Evolutionary conservation across 176 grass and related monocot species (phyloP).

Genomic region (Dendrocalamus sinicus): DNA sequence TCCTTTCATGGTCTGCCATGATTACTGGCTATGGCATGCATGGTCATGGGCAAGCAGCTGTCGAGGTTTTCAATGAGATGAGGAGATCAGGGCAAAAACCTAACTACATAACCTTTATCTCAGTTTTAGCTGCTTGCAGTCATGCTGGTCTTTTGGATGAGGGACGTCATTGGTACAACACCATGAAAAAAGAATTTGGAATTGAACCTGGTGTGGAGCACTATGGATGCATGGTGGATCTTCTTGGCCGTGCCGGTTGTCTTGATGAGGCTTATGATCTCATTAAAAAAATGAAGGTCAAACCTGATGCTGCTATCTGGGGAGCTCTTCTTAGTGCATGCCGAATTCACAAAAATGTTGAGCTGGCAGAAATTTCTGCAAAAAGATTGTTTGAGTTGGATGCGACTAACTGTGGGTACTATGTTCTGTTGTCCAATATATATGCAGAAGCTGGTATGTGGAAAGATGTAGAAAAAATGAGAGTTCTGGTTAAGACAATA

Average conservation of each 20-base stretch:
- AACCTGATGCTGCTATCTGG: constrained; percentile 85
- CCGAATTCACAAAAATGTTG: constrained; percentile 83
- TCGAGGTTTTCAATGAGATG: constrained; percentile 74
- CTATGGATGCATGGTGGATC: constrained; percentile 87
- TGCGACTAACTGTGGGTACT: constrained; percentile 73
- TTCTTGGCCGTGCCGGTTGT: constrained; percentile 75
- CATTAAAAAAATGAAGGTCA: constrained; percentile 81
- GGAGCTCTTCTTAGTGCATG: constrained; percentile 87
- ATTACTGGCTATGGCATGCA: constrained; percentile 88
- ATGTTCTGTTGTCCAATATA: constrained; percentile 87
- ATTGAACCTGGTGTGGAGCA: constrained; percentile 82
- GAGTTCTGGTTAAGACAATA: constrained; percentile 72
- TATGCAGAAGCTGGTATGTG: constrained; percentile 85
- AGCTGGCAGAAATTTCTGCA: constrained; percentile 74
- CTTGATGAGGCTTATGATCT: constrained; percentile 81
- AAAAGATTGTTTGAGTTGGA: constrained; percentile 83
- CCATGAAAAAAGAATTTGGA: constrained; percentile 69
- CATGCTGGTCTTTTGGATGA: constrained; percentile 79
- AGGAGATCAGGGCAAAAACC: constrained; percentile 63
- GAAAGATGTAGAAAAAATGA: constrained; percentile 76
- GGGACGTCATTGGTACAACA: constrained; percentile 69
- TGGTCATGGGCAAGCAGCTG: constrained; percentile 67
- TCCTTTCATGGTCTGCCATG: constrained; percentile 89
- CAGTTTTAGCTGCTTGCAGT: constrained; percentile 86
- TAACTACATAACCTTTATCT: constrained; percentile 88